phyloP scores from a whole-genome alignment of 805 yeast species.

The Lipomyces yamanashiensis region DNA sequence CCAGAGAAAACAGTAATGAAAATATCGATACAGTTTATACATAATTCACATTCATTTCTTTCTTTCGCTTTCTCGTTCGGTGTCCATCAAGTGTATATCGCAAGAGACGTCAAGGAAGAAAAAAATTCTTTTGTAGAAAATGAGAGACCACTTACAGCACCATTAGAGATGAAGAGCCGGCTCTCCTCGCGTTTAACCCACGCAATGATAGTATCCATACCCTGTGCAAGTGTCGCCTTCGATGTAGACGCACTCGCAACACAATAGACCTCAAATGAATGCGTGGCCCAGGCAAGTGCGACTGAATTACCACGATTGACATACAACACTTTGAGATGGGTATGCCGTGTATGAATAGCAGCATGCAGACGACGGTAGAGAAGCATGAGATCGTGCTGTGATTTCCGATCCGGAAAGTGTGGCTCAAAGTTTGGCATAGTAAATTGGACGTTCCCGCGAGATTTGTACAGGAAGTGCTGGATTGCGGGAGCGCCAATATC shows the following conservation, averaged over 20 bases:
- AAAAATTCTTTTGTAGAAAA: slow-evolving; percentile 26
- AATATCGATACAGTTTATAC: too few relatives aligned
- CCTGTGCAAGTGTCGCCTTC: slow-evolving; percentile 60
- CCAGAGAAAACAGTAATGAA: too few relatives aligned
- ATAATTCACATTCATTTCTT: too few relatives aligned
- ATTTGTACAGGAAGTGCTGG: slow-evolving; percentile 81
- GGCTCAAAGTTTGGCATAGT: slow-evolving; percentile 53
- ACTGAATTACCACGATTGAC: slow-evolving; percentile 39
- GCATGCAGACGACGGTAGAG: slow-evolving; percentile 48
- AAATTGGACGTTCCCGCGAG: slow-evolving; percentile 69
- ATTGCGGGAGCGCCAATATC: slow-evolving; percentile 62
- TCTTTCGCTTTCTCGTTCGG: background rate
- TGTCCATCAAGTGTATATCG: slow-evolving; percentile 22
- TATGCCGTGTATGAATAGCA: slow-evolving; percentile 42
- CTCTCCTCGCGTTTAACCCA: slow-evolving; percentile 80
- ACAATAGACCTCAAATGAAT: slow-evolving; percentile 64
- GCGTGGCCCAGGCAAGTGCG: slow-evolving; percentile 61
- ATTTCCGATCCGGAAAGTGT: slow-evolving; percentile 41
- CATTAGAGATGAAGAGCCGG: slow-evolving; percentile 46
- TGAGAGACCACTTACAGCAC: slow-evolving; percentile 39
- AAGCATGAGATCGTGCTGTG: slow-evolving; percentile 39
- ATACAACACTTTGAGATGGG: slow-evolving; percentile 41
- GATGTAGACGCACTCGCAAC: slow-evolving; percentile 63
- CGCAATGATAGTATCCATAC: slow-evolving; percentile 65
- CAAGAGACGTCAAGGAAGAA: slow-evolving; percentile 23